A percentile compares a stretch with the other conserved stretches of the same genome.
These are phyloP conservation scores for Naematelia encephala DNA, from an alignment of 768 basidiomycete genomes.

Conservation along the genomic window DNA sequence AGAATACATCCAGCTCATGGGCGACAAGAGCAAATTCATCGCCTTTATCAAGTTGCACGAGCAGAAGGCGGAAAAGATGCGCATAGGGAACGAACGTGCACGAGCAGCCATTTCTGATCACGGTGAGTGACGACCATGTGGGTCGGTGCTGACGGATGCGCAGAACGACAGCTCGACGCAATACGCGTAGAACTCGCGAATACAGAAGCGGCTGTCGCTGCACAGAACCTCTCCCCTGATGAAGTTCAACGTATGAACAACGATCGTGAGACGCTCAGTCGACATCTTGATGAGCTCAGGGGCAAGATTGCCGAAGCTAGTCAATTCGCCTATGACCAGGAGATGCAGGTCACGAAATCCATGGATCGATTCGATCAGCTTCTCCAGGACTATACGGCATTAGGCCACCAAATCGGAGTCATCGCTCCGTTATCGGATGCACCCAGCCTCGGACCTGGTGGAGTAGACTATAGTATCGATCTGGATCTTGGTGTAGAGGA, in stretches of 20 bases:
- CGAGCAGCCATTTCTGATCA: conserved; percentile 33
- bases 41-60: conserved; percentile 40
- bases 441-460: conserved; percentile 58
- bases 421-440: conserved; percentile 57
- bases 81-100: conserved; percentile 61
- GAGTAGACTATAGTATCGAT: conserved; percentile 73
- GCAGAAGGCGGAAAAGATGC: conserved; percentile 65
- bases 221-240: conserved; percentile 84
- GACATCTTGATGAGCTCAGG: conserved; percentile 55
- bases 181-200: conserved; percentile 64
- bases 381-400: conserved; percentile 70
- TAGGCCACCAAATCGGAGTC: conserved; percentile 70
- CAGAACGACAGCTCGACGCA: conserved; percentile 56
- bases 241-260: conserved; percentile 88
- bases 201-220: conserved; percentile 66
- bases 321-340: conserved; percentile 69
- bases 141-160: conserved; percentile 1
- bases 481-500: conserved; percentile 73
- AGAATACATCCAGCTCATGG: conserved; percentile 58
- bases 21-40: conserved; percentile 56
- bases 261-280: conserved; percentile 70
- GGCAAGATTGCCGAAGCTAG: conserved; percentile 71
- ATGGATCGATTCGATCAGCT: conserved; percentile 77
- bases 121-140: conserved; percentile 21
- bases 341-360: conserved; percentile 76